phyloP scores from a whole-genome alignment of 1,139 yeast genomes.

The Geotrichum fermentans region DNA sequence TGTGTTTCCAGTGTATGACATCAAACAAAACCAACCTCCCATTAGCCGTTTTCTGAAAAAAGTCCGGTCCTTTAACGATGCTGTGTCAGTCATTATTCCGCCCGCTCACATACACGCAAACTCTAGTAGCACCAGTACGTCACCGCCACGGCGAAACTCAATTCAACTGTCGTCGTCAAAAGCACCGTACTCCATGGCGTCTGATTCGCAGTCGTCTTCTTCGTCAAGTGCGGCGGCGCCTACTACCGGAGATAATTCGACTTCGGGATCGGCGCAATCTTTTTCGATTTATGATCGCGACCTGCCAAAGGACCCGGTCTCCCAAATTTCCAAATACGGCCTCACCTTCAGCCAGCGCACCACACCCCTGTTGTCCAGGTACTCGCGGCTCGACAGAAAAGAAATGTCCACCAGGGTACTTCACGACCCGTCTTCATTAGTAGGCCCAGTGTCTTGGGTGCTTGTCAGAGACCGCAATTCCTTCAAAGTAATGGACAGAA shows the following conservation, averaged over 20 bases:
- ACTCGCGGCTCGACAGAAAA: slow-evolving; percentile 4
- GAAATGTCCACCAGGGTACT: background rate
- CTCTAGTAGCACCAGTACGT: background rate
- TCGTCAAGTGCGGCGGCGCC: too few relatives aligned
- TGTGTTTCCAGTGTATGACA: slow-evolving; percentile 4
- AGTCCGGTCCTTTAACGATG: slow-evolving; percentile 11
- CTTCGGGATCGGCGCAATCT: background rate
- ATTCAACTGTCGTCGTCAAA: background rate
- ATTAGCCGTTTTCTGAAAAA: slow-evolving; percentile 2
- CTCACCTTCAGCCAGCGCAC: slow-evolving; percentile 12
- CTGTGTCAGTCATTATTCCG: slow-evolving; percentile 1
- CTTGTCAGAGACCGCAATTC: slow-evolving; percentile 6
- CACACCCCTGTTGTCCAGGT: slow-evolving; percentile 8
- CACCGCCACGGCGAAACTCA: background rate
- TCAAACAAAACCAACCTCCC: slow-evolving; percentile 6
- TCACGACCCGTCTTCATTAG: background rate
- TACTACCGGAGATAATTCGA: background rate
- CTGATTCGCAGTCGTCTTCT: background rate
- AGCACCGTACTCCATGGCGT: background rate
- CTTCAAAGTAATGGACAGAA: slow-evolving; percentile 5
- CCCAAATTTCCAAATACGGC: slow-evolving; percentile 6
- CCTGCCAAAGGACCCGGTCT: slow-evolving; percentile 6
- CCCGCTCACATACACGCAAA: background rate
- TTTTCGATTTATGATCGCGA: slow-evolving; percentile 10
- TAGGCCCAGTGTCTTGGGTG: slow-evolving; percentile 10